Percentiles rank a stretch among this genome's conserved stretches.
Evolutionary conservation across 2,329 filamentous ascomycete species (phyloP).

Genomic region (Pseudogymnoascus sp.): DNA sequence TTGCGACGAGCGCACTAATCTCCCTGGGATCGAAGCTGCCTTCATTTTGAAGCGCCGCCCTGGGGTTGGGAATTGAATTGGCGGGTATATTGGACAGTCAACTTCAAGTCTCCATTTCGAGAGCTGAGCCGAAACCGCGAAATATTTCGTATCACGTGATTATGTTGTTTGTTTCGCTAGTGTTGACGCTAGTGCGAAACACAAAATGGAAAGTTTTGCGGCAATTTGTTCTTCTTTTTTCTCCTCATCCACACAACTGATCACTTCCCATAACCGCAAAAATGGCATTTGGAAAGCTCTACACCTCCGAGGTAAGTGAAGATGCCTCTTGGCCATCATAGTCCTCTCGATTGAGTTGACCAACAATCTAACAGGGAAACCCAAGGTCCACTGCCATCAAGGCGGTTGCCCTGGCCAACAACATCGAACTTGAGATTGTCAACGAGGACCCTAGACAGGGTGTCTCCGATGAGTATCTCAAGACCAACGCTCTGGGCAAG

Average conservation of each 20-base stretch:
- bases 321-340: constrained; percentile 21
- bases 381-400: constrained; percentile 80
- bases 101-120: background rate
- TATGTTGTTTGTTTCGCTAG: background rate
- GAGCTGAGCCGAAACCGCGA: constrained; percentile 4
- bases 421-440: constrained; percentile 82
- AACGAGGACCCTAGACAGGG: constrained; percentile 59
- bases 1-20: constrained; percentile 16
- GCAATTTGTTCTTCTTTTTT: constrained; percentile 3
- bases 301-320: constrained; percentile 65
- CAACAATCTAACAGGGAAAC: constrained; percentile 58
- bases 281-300: constrained; percentile 98
- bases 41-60: constrained; percentile 24
- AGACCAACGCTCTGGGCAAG: constrained; percentile 82
- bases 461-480: constrained; percentile 68
- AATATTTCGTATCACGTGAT: constrained; percentile 8
- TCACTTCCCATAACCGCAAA: constrained; percentile 32
- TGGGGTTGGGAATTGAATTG: constrained; percentile 8
- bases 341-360: constrained; percentile 16
- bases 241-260: constrained; percentile 9
- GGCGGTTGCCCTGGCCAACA: constrained; percentile 95
- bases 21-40: constrained; percentile 24
- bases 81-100: constrained; percentile 3
- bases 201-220: constrained; percentile 8
- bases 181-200: background rate